phyloP scores from a whole-genome alignment of 768 basidiomycete genomes.

The Boletus subparvulus region DNA sequence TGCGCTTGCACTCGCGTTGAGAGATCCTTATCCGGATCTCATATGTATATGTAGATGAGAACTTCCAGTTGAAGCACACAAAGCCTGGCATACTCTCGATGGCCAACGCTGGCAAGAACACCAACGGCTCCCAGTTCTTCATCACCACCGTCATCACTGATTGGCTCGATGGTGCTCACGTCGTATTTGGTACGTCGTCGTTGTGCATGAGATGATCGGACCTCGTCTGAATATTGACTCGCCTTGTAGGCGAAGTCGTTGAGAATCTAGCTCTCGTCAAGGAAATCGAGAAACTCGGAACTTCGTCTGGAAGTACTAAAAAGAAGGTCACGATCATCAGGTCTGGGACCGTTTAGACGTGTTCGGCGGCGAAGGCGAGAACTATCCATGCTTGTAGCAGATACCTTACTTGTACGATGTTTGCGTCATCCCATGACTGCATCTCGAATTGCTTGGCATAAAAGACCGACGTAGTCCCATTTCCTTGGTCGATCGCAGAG shows the following conservation, averaged over 20 bases:
- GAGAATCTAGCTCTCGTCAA: not conserved
- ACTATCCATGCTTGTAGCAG: too few species aligned
- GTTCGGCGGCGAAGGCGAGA: too few species aligned
- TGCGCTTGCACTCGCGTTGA: constrained; percentile 17
- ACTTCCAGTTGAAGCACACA: constrained; percentile 74
- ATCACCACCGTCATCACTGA: constrained; percentile 73
- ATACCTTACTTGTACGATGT: too few species aligned
- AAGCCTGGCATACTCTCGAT: constrained; percentile 70
- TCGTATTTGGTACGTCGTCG: constrained; percentile 15
- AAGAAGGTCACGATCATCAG: too few species aligned
- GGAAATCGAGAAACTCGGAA: not conserved
- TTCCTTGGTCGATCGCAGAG: too few species aligned
- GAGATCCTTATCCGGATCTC: constrained; percentile 5
- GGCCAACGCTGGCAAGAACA: constrained; percentile 81
- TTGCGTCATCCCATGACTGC: too few species aligned
- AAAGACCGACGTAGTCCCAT: too few species aligned
- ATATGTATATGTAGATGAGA: constrained; percentile 64
- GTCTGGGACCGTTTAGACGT: too few species aligned
- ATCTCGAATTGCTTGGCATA: too few species aligned
- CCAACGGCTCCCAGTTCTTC: constrained; percentile 92
- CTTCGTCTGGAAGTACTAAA: fast-evolving
- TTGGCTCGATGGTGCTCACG: constrained; percentile 16
- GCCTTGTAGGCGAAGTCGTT: constrained; percentile 8
- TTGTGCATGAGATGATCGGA: not conserved
- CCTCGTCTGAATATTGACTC: not conserved